Evolutionary conservation across 768 basidiomycete species (phyloP), one percentile per base, ranked within the genome.

Genomic region (Amanita phalloides): DNA sequence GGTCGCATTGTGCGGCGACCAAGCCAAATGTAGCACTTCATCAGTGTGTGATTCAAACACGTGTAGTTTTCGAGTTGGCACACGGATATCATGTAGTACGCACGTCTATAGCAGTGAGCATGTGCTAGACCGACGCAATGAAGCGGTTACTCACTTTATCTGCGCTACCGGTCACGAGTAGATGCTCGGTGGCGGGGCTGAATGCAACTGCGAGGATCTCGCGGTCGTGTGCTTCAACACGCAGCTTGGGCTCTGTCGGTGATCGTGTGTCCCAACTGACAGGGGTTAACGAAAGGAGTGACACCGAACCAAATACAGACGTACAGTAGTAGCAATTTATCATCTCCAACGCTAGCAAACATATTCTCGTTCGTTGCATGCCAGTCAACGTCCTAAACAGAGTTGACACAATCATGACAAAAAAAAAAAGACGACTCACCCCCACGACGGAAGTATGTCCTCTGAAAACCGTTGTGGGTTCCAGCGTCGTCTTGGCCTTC

Each of bases 341-440:
- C 96, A 56, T 99, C 96, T 17, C 94, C 92, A 30, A 95, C 96
- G 57, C 94, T 97, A 2, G 86, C 93, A 59, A 98, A 91, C 45
- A 92, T 69, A 60, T 84, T 82, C 54, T 91, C 90, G 60, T 85
- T 73, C 3, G 75, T 79, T 1, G 82, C 72, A 66, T 95, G 86
- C 96, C 96, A 99, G 59, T 96, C 93, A 4, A 99, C 94, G 62
- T 99, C 96, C 91, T 95, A 55, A n/a, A 17, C 46, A 10, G 36
- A 44, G 54, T 30, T 60, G 48, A 30, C 21, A 47, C 53, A 33
- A 53, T 33, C 20, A n/a, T 17, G 23, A 10, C 35, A 26, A 45
- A 14, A 47, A 7, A 48, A 48, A 26, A 36, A 38, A 23, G 11
- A 32, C 11, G 0, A 74, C 88, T 25, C 66, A 94, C 93, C 30